phyloP scores from a whole-genome alignment of 441 rosid species.

The Erodium moschatum region DNA sequence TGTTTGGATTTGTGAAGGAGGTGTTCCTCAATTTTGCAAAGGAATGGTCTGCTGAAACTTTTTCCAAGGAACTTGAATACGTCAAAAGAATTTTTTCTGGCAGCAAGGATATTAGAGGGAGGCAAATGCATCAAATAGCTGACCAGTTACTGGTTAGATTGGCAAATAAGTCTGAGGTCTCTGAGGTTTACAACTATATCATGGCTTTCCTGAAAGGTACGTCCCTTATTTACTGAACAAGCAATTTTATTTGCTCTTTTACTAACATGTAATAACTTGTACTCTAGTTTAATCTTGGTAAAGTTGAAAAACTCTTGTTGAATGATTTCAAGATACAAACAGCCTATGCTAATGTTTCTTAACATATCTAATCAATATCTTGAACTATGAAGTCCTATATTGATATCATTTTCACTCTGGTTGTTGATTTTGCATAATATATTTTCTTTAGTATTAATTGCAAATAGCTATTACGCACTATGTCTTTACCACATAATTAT shows the following conservation, averaged over 20 bases:
- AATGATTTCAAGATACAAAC: not conserved
- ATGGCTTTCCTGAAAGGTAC: conserved; percentile 67
- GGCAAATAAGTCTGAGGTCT: conserved; percentile 48
- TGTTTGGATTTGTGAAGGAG: conserved; percentile 98
- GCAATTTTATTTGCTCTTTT: not conserved
- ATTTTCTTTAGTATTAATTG: no score
- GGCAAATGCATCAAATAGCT: conserved; percentile 65
- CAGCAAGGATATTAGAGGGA: conserved; percentile 83
- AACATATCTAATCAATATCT: not conserved
- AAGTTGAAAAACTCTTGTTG: not conserved
- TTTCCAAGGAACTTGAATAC: conserved; percentile 77
- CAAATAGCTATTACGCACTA: no score
- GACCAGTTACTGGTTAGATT: conserved; percentile 52
- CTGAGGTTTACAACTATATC: conserved; percentile 50
- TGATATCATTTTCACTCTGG: not conserved
- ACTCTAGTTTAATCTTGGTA: not conserved
- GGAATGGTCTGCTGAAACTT: conserved; percentile 63
- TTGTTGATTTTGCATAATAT: not conserved
- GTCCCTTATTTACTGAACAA: conserved; percentile 10
- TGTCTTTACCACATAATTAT: no score
- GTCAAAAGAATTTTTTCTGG: conserved; percentile 71
- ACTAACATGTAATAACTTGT: not conserved
- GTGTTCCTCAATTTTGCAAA: conserved; percentile 77
- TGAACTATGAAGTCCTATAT: not conserved
- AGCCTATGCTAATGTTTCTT: not conserved